Percentiles rank a stretch among this genome's conserved stretches.
These are phyloP conservation scores for Metschnikowia gelsemii DNA, from an alignment of 805 yeast genomes.

Conservation along the genomic window DNA sequence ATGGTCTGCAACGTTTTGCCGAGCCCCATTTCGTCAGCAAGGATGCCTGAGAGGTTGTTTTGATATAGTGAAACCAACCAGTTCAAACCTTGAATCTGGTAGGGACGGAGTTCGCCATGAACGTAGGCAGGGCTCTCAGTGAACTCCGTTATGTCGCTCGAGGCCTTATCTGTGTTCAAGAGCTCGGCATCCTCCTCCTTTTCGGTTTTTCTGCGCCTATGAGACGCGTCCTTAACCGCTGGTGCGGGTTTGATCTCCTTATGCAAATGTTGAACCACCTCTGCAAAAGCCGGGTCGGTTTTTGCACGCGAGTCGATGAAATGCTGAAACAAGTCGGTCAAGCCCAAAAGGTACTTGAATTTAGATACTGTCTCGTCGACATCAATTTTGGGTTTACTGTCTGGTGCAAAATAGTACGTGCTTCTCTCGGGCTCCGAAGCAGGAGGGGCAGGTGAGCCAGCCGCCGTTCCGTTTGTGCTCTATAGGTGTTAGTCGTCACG, in stretches of 20 bases:
- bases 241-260: conserved; percentile 15
- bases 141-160: conserved; percentile 43
- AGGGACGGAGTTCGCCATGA: conserved; percentile 76
- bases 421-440: conserved; percentile 1
- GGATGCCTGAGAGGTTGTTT: conserved; percentile 83
- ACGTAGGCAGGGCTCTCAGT: conserved; percentile 53
- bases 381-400: conserved; percentile 45
- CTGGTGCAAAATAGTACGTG: conserved; percentile 31
- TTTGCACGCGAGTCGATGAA: conserved; percentile 65
- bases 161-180: conserved; percentile 51
- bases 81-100: conserved; percentile 92
- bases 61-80: conserved; percentile 91
- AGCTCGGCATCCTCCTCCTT: conserved; percentile 78
- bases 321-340: conserved; percentile 66
- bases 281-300: conserved; percentile 55
- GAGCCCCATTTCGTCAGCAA: conserved; percentile 98
- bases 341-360: conserved; percentile 62
- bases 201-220: conserved; percentile 67
- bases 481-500: conserved; percentile 1
- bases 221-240: conserved; percentile 23
- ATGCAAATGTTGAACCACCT: conserved; percentile 47
- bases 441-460: neutral
- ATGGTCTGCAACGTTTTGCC: conserved; percentile 96
- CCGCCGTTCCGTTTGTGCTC: conserved; percentile 2
- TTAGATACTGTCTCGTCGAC: conserved; percentile 62